phyloP scores from a whole-genome alignment of 202 grass and related monocot genomes.

The Setaria viridis region DNA sequence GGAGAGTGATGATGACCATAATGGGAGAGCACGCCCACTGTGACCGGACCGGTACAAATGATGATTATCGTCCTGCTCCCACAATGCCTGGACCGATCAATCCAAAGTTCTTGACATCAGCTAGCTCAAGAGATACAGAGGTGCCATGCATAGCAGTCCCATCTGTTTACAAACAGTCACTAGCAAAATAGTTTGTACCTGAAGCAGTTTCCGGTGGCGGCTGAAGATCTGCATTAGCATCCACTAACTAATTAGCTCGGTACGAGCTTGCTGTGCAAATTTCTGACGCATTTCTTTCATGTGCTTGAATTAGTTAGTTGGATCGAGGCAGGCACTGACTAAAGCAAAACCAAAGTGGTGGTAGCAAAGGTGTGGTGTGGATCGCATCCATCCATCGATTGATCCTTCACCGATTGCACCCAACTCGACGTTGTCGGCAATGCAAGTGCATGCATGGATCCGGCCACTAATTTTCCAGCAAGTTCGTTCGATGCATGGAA shows the following conservation, averaged over 20 bases:
- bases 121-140: background rate
- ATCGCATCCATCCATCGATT: conserved; percentile 43
- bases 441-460: conserved; percentile 16
- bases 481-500: background rate
- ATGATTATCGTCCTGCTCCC: conserved; percentile 20
- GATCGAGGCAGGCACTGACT: conserved; percentile 25
- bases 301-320: conserved; percentile 57
- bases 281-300: conserved; percentile 36
- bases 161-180: background rate
- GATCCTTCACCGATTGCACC: conserved; percentile 21
- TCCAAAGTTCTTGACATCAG: background rate
- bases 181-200: no score
- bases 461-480: background rate
- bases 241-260: conserved; percentile 41
- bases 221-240: background rate
- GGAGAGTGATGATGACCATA: background rate
- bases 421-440: conserved; percentile 45
- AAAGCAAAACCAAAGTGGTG: conserved; percentile 50
- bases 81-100: conserved; percentile 1
- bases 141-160: background rate
- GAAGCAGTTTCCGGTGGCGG: no score
- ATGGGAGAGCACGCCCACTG: conserved; percentile 17
- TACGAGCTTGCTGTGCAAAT: conserved; percentile 19
- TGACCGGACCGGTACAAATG: conserved; percentile 37
- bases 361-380: conserved; percentile 48